Percentiles rank a stretch among this genome's conserved stretches.
These are phyloP conservation scores for Corylus heterophylla DNA, from an alignment of 306 rosid genomes.

Conservation along the genomic window DNA sequence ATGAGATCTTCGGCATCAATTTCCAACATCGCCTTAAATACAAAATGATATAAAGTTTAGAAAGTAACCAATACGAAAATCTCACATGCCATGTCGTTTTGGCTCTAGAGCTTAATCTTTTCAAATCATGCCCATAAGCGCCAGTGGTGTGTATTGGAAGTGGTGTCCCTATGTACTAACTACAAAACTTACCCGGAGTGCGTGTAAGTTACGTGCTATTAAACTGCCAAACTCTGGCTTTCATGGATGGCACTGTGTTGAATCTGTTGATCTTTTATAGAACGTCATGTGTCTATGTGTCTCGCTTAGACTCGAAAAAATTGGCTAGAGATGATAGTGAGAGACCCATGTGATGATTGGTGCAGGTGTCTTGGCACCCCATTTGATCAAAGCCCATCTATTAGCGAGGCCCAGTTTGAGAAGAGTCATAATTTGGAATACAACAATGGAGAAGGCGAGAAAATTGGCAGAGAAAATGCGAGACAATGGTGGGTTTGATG, in stretches of 20 bases:
- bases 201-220: conserved; percentile 77
- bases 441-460: conserved; percentile 72
- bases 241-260: conserved; percentile 74
- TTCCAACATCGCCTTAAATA: too few species aligned
- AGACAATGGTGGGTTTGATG: conserved; percentile 33
- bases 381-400: conserved; percentile 76
- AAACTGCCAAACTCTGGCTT: conserved; percentile 66
- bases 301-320: conserved; percentile 51
- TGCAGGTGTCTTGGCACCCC: conserved; percentile 81
- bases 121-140: too few species aligned
- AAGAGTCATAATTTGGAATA: conserved; percentile 77
- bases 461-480: conserved; percentile 35
- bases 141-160: too few species aligned
- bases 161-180: not conserved
- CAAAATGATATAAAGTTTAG: too few species aligned
- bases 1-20: too few species aligned
- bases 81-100: too few species aligned
- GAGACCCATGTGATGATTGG: conserved; percentile 70
- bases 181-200: conserved; percentile 62
- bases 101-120: too few species aligned
- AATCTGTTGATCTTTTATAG: too few species aligned
- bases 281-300: conserved; percentile 66
- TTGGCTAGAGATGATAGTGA: conserved; percentile 56
- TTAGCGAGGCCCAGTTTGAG: conserved; percentile 64
- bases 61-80: too few species aligned